These are phyloP conservation scores for Kockiozyma suomiensis DNA, from an alignment of 805 yeast genomes.

Conservation along the genomic window DNA sequence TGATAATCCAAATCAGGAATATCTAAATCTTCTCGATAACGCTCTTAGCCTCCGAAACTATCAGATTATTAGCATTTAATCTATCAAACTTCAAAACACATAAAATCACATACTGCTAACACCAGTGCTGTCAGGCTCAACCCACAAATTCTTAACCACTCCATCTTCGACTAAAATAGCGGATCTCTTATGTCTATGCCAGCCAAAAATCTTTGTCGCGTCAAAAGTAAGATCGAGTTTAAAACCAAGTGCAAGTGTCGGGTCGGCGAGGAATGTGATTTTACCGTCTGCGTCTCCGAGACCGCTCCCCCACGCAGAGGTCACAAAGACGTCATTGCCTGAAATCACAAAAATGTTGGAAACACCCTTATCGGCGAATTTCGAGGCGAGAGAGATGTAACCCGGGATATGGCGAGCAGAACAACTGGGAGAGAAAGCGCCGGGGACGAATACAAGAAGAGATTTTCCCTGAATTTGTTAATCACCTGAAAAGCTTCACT, in stretches of 20 bases:
- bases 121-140: slow-evolving; percentile 81
- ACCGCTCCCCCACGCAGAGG: slow-evolving; percentile 72
- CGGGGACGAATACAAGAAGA: slow-evolving; percentile 64
- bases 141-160: slow-evolving; percentile 62
- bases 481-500: slow-evolving; percentile 32
- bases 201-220: slow-evolving; percentile 76
- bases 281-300: slow-evolving; percentile 37
- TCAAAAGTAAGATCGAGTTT: slow-evolving; percentile 71
- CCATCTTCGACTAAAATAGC: slow-evolving; percentile 79
- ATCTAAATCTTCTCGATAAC: slow-evolving; percentile 38
- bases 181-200: slow-evolving; percentile 70
- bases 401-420: slow-evolving; percentile 74
- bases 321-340: slow-evolving; percentile 86
- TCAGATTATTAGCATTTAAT: not conserved
- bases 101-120: slow-evolving; percentile 51
- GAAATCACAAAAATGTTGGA: slow-evolving; percentile 64
- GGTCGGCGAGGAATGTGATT: slow-evolving; percentile 68
- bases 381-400: slow-evolving; percentile 55
- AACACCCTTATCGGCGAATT: slow-evolving; percentile 69
- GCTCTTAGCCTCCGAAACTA: slow-evolving; percentile 23
- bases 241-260: slow-evolving; percentile 70
- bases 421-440: slow-evolving; percentile 84
- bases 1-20: not conserved
- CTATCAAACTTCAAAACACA: not conserved
- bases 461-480: slow-evolving; percentile 50